Conservation (phyloP, 2,329 filamentous ascomycete species). For the Kalmusia sp. region DNA sequence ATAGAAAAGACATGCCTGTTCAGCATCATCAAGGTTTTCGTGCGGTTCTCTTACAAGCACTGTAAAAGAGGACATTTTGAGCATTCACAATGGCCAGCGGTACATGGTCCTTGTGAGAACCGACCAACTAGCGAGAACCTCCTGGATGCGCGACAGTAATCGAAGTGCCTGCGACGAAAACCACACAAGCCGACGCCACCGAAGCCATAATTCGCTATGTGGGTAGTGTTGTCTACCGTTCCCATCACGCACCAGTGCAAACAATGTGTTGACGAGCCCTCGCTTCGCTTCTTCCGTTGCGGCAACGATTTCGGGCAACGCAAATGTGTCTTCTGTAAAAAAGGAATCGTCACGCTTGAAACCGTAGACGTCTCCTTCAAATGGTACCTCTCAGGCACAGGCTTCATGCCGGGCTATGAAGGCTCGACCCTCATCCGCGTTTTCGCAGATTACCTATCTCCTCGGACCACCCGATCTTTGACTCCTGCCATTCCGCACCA, state of each 20-base stretch:
- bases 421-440: slow-evolving; percentile 48
- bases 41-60: slow-evolving; percentile 37
- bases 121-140: slow-evolving; percentile 23
- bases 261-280: slow-evolving; percentile 46
- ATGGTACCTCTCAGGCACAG: slow-evolving; percentile 48
- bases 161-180: slow-evolving; percentile 44
- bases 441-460: slow-evolving; percentile 39
- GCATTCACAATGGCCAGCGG: slow-evolving; percentile 44
- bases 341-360: slow-evolving; percentile 36
- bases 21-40: slow-evolving; percentile 50
- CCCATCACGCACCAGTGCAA: slow-evolving; percentile 40
- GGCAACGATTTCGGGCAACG: slow-evolving; percentile 27
- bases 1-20: slow-evolving; percentile 49
- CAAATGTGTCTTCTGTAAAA: slow-evolving; percentile 33
- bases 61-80: slow-evolving; percentile 46
- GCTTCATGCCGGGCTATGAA: slow-evolving; percentile 45
- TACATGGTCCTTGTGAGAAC: slow-evolving; percentile 33
- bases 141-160: slow-evolving; percentile 41
- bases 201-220: slow-evolving; percentile 44
- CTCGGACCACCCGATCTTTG: slow-evolving; percentile 39
- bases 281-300: slow-evolving; percentile 43
- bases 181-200: slow-evolving; percentile 34
- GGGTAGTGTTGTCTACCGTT: slow-evolving; percentile 29
- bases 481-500: slow-evolving; percentile 41
- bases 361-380: slow-evolving; percentile 45